These are phyloP conservation scores for Mycena amicta DNA, from an alignment of 768 basidiomycete genomes.

Conservation along the genomic window DNA sequence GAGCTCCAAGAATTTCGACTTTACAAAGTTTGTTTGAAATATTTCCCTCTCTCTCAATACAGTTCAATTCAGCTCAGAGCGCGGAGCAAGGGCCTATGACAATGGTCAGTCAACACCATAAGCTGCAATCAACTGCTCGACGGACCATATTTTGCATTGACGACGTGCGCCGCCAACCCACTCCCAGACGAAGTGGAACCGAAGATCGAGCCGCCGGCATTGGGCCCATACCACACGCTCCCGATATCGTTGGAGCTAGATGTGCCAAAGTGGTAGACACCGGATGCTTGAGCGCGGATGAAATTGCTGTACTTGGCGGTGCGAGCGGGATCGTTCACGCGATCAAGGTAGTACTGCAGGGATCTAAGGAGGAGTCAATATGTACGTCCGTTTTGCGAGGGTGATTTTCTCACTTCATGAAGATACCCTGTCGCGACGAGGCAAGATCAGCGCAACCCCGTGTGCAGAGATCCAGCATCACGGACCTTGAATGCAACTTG, in stretches of 20 bases:
- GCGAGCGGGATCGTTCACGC: conserved; percentile 43
- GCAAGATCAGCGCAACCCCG: neutral
- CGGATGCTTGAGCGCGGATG: conserved; percentile 37
- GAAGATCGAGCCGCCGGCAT: conserved; percentile 41
- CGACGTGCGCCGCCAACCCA: conserved; percentile 45
- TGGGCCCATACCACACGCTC: conserved; percentile 48
- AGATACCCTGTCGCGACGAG: conserved; percentile 45
- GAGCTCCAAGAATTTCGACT: too few relatives aligned
- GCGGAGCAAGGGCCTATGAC: too few relatives aligned
- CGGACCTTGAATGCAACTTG: conserved; percentile 34
- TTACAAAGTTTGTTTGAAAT: too few relatives aligned
- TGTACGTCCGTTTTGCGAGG: too few relatives aligned
- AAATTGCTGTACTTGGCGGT: conserved; percentile 45
- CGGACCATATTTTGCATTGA: conserved; percentile 46
- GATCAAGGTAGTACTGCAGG: conserved; percentile 51
- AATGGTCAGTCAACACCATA: too few relatives aligned
- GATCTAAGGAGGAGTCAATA: too few relatives aligned
- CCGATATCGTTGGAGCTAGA: conserved; percentile 39
- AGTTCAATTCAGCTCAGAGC: too few relatives aligned
- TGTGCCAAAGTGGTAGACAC: neutral
- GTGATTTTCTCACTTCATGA: conserved; percentile 43
- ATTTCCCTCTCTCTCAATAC: too few relatives aligned
- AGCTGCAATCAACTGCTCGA: too few relatives aligned
- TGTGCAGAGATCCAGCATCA: neutral
- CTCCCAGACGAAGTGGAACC: conserved; percentile 47